These are phyloP conservation scores for Teunomyces kruisii DNA, from an alignment of 805 yeast species.

Conservation along the genomic window DNA sequence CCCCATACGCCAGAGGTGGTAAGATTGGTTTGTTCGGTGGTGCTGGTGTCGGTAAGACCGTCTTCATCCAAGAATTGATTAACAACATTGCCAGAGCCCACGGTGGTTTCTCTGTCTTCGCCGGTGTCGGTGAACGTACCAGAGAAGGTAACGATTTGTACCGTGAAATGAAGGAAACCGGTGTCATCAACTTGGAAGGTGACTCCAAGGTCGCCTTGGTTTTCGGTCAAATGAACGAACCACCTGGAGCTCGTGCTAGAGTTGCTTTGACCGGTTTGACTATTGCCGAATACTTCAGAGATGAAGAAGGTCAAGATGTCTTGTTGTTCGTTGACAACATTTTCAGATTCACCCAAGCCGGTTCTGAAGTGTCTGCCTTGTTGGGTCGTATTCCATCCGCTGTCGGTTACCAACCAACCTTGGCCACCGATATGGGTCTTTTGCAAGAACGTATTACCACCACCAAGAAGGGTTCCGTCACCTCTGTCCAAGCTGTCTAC, in stretches of 20 bases:
- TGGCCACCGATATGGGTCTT: slow-evolving; percentile 99
- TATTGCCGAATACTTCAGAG: slow-evolving; percentile 99
- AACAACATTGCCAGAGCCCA: slow-evolving; percentile 99
- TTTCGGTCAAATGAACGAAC: slow-evolving; percentile 99
- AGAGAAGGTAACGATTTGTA: slow-evolving; percentile 99
- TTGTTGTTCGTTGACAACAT: slow-evolving; percentile 98
- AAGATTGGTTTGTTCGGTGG: slow-evolving; percentile 99
- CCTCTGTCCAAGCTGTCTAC: slow-evolving; percentile 99
- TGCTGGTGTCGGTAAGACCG: slow-evolving; percentile 99
- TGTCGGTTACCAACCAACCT: slow-evolving; percentile 99
- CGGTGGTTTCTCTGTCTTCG: slow-evolving; percentile 99
- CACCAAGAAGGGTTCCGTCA: slow-evolving; percentile 99
- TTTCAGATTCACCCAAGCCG: slow-evolving; percentile 99
- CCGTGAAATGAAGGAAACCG: slow-evolving; percentile 99
- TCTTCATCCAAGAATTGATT: slow-evolving; percentile 98
- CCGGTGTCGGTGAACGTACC: slow-evolving; percentile 99
- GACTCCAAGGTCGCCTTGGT: slow-evolving; percentile 99
- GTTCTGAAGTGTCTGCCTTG: slow-evolving; percentile 99
- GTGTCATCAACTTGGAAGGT: slow-evolving; percentile 99
- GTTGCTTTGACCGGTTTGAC: slow-evolving; percentile 99
- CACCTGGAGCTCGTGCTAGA: slow-evolving; percentile 99
- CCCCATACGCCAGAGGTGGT: slow-evolving; percentile 99
- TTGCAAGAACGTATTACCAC: slow-evolving; percentile 99
- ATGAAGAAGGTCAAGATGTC: slow-evolving; percentile 99
- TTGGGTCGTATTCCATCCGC: slow-evolving; percentile 99